Conservation (phyloP, 768 basidiomycete genomes). For the Rhodocollybia butyracea region DNA sequence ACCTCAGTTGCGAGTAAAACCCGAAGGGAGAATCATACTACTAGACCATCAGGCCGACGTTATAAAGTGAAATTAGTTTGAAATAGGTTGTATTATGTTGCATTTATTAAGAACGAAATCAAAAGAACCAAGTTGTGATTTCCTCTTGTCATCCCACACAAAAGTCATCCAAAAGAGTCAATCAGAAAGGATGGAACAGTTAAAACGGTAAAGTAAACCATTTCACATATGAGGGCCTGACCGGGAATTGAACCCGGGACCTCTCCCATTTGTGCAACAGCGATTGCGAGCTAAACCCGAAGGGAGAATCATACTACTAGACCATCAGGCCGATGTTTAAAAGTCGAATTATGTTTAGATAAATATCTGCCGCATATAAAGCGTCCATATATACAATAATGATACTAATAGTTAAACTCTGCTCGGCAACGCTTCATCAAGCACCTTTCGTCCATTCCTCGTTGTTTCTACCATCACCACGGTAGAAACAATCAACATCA, state of each 20-base stretch:
- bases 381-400: background rate
- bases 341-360: background rate
- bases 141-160: too few relatives aligned
- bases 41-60: conserved; percentile 21
- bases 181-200: too few relatives aligned
- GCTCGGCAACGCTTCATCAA: background rate
- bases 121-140: too few relatives aligned
- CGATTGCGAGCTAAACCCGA: conserved; percentile 11
- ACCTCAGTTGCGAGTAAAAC: background rate
- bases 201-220: too few relatives aligned
- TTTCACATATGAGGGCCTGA: conserved; percentile 13
- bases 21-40: conserved; percentile 23
- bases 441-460: background rate
- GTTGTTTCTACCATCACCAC: background rate
- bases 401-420: background rate
- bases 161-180: too few relatives aligned
- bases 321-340: conserved; percentile 17
- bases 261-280: conserved; percentile 13
- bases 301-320: conserved; percentile 24
- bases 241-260: conserved; percentile 23
- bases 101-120: too few relatives aligned
- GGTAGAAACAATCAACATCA: background rate
- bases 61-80: background rate
- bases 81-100: too few relatives aligned
- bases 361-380: too few relatives aligned